These are phyloP conservation scores for Dioszegia aurantiaca DNA, from an alignment of 768 basidiomycete genomes.

Conservation along the genomic window DNA sequence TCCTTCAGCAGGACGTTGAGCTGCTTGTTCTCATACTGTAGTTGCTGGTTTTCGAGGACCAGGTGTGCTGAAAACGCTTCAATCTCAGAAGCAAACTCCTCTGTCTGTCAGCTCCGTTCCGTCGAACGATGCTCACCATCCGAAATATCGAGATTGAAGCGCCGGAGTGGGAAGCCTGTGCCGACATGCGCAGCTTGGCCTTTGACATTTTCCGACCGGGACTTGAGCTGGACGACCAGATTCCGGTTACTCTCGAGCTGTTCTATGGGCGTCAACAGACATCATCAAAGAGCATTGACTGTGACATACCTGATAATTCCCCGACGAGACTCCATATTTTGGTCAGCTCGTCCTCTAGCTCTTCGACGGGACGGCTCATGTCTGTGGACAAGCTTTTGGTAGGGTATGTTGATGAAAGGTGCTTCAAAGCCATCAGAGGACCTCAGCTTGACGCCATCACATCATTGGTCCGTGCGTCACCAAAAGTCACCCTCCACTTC, in stretches of 20 bases:
- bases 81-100: slow-evolving; percentile 85
- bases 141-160: slow-evolving; percentile 83
- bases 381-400: background rate
- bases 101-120: slow-evolving; percentile 54
- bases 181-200: slow-evolving; percentile 70
- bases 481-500: slow-evolving; percentile 12
- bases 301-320: slow-evolving; percentile 34
- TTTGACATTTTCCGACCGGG: slow-evolving; percentile 70
- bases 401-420: background rate
- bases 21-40: slow-evolving; percentile 94
- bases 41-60: slow-evolving; percentile 86
- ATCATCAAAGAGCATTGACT: slow-evolving; percentile 14
- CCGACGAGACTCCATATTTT: slow-evolving; percentile 35
- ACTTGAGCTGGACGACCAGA: slow-evolving; percentile 65
- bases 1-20: slow-evolving; percentile 83
- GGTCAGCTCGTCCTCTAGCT: slow-evolving; percentile 34
- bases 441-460: background rate
- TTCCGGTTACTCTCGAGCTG: slow-evolving; percentile 73
- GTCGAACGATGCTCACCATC: slow-evolving; percentile 40
- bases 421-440: background rate
- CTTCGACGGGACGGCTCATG: slow-evolving; percentile 5
- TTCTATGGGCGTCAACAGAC: slow-evolving; percentile 23
- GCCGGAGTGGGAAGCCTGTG: slow-evolving; percentile 72
- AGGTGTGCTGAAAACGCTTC: slow-evolving; percentile 85
- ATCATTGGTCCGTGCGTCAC: background rate